Base-by-base conservation (phyloP, 352 stramenopile species). In the Peronosclerospora sorghi region DNA sequence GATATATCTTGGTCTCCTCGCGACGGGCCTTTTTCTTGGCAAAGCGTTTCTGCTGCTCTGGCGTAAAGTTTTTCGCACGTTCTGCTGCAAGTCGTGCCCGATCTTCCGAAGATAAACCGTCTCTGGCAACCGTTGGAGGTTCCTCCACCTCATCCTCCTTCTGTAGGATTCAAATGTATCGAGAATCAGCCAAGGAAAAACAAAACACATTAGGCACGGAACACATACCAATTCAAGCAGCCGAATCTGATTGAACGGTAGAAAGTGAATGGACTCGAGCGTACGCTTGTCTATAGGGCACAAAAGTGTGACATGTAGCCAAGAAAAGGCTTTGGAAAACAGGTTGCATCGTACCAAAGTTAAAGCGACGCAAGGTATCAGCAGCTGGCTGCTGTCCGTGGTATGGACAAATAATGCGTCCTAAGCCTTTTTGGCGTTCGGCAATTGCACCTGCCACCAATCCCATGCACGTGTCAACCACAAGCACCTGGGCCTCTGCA, bases 381-480 rank as follows among this genome's bases (percentile, higher is more conserved):
- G 65, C 73, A 18, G 71, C 58, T 14, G 63, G 51, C 41, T 93
- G 75, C 48, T 90, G 80, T 12, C 80, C 80, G 35, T 89, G 73
- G 17, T 73, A 90, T 2, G 61, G 65, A 5, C 67, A 75, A 36
- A 93, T 70, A 37, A 90, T 73, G 19, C 72, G 73, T 32, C 80
- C 80, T 7, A 68, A 58, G 27, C 80, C 80, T 38, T 53, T 58
- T 49, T 82, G 76, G 14, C 83, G 74, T 54, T 96, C 81, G 5
- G 87, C 79, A 43, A 96, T 84, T 18, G 82, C 76, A 24, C 90
- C 89, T 0, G 80, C 84, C 12, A 97, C 61, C 17, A 98, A 65
- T 5, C 94, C 92, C 64, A 96, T 94, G 44, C 73, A 94, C 10
- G 74, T 95, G 50, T 98, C 94, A 15, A 96, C 79, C 0, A 97